Percentiles rank a stretch among this genome's conserved stretches.
phyloP scores from a whole-genome alignment of 2,329 filamentous ascomycete species.

The Fonsecaea monophora region DNA sequence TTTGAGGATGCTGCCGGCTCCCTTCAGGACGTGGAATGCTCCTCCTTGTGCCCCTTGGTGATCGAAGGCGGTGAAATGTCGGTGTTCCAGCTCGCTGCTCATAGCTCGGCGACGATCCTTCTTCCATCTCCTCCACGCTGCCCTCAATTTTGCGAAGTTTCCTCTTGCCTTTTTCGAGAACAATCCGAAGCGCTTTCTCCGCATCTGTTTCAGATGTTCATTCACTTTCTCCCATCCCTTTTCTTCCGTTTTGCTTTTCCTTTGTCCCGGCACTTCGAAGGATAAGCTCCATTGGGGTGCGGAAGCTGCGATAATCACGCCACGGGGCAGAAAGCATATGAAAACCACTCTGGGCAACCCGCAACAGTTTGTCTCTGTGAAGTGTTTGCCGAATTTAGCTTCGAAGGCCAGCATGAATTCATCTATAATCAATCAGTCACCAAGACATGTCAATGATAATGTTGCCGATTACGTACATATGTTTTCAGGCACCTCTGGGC shows the following conservation, averaged over 20 bases:
- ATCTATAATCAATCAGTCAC: conserved; percentile 22
- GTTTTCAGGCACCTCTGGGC: conserved; percentile 6
- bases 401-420: conserved; percentile 17
- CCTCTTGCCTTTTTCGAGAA: neutral
- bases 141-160: neutral
- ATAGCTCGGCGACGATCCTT: neutral
- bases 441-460: conserved; percentile 19
- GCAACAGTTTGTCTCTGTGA: conserved; percentile 16
- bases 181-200: neutral
- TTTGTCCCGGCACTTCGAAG: neutral
- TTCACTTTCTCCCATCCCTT: neutral
- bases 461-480: conserved; percentile 20
- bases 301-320: conserved; percentile 18
- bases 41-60: neutral
- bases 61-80: neutral
- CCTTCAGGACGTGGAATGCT: conserved; percentile 13
- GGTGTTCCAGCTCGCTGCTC: neutral
- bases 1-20: conserved; percentile 20
- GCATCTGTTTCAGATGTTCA: neutral
- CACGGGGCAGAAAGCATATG: conserved; percentile 8
- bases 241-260: no score
- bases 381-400: conserved; percentile 18
- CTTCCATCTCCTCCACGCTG: neutral
- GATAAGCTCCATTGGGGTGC: conserved; percentile 11
- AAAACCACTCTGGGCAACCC: conserved; percentile 19